These are phyloP conservation scores for Rhinocladiella similis DNA, from an alignment of 2,329 filamentous ascomycete genomes.

Conservation along the genomic window DNA sequence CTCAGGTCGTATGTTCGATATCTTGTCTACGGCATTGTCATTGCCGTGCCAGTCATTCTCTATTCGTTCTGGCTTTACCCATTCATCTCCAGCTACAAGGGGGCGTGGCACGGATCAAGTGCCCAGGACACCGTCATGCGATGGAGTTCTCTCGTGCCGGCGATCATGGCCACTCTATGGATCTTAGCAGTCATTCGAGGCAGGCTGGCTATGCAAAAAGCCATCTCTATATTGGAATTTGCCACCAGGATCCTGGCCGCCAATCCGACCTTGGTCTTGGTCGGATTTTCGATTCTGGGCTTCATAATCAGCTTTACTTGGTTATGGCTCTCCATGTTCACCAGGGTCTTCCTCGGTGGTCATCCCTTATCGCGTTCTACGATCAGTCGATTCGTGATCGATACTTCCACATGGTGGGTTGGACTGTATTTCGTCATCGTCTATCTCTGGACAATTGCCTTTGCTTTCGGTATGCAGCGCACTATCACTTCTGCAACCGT, in stretches of 20 bases:
- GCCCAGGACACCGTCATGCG: slow-evolving; percentile 90
- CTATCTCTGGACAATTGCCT: slow-evolving; percentile 90
- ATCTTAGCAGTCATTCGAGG: slow-evolving; percentile 79
- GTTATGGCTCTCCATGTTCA: slow-evolving; percentile 97
- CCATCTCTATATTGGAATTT: slow-evolving; percentile 88
- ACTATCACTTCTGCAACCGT: slow-evolving; percentile 92
- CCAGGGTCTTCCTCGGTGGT: slow-evolving; percentile 89
- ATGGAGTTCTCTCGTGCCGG: slow-evolving; percentile 77
- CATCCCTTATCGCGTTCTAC: slow-evolving; percentile 60
- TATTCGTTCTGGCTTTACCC: slow-evolving; percentile 90
- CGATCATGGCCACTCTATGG: slow-evolving; percentile 73
- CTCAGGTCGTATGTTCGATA: slow-evolving; percentile 83
- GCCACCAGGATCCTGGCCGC: slow-evolving; percentile 82
- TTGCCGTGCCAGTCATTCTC: slow-evolving; percentile 82
- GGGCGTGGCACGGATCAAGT: slow-evolving; percentile 69
- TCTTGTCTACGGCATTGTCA: slow-evolving; percentile 76
- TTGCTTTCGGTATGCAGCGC: slow-evolving; percentile 85
- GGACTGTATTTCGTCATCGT: slow-evolving; percentile 89
- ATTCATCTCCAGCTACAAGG: slow-evolving; percentile 84
- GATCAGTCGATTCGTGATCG: slow-evolving; percentile 73
- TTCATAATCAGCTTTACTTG: slow-evolving; percentile 87
- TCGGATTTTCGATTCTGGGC: slow-evolving; percentile 77
- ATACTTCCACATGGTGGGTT: slow-evolving; percentile 89
- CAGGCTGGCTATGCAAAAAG: slow-evolving; percentile 76
- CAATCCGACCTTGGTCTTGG: slow-evolving; percentile 76